phyloP scores from a whole-genome alignment of 768 basidiomycete genomes.

The Leccinum subtestaceum region DNA sequence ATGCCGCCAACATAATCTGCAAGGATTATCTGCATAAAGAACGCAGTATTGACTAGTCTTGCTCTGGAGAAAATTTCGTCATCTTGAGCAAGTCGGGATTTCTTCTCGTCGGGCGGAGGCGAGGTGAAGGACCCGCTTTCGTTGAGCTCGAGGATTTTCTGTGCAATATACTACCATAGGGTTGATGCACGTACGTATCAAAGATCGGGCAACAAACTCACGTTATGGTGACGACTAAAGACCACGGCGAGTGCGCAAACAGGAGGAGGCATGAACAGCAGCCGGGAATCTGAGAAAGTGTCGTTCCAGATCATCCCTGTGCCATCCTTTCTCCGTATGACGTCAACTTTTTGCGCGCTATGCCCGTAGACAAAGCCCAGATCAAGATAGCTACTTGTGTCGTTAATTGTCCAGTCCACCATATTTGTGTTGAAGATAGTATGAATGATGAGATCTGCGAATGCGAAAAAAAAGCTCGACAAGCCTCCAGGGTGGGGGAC shows the following conservation, averaged over 20 bases:
- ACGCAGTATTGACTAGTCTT: slow-evolving; percentile 70
- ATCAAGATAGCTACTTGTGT: slow-evolving; percentile 73
- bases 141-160: slow-evolving; percentile 66
- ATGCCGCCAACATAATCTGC: slow-evolving; percentile 75
- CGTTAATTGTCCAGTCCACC: slow-evolving; percentile 53
- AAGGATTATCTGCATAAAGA: slow-evolving; percentile 68
- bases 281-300: slow-evolving; percentile 62
- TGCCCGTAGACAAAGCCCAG: slow-evolving; percentile 72
- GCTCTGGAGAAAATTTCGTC: slow-evolving; percentile 75
- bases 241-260: slow-evolving; percentile 65
- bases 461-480: slow-evolving; percentile 73
- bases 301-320: slow-evolving; percentile 65
- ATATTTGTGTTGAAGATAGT: slow-evolving; percentile 60
- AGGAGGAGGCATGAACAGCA: slow-evolving; percentile 72
- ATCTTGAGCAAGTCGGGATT: slow-evolving; percentile 48
- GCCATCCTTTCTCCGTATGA: slow-evolving; percentile 61
- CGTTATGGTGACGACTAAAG: slow-evolving; percentile 73
- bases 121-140: slow-evolving; percentile 49
- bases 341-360: slow-evolving; percentile 43
- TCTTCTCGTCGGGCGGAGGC: slow-evolving; percentile 16
- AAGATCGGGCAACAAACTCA: slow-evolving; percentile 30
- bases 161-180: slow-evolving; percentile 57
- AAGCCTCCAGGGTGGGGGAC: slow-evolving; percentile 63
- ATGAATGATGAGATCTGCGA: slow-evolving; percentile 76
- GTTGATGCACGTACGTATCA: slow-evolving; percentile 2